These are phyloP conservation scores for Penicillium thymicola DNA, from an alignment of 2,329 filamentous ascomycete genomes.

Conservation along the genomic window DNA sequence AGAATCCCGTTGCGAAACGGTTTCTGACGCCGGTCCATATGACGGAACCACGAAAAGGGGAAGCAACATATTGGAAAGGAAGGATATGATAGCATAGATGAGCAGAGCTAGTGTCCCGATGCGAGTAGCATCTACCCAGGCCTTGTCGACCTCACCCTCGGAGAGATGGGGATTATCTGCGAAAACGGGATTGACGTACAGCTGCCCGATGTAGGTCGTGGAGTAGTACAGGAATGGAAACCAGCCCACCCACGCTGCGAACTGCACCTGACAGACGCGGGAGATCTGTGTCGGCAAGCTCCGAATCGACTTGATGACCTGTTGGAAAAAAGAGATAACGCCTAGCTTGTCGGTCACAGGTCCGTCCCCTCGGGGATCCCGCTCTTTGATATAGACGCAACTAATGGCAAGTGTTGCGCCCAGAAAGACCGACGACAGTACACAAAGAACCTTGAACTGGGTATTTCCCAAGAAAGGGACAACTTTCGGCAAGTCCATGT, in stretches of 20 bases:
- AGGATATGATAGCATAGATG: slow-evolving; percentile 80
- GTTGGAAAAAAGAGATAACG: slow-evolving; percentile 73
- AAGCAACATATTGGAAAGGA: slow-evolving; percentile 75
- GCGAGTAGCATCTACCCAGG: slow-evolving; percentile 82
- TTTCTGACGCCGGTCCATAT: slow-evolving; percentile 47
- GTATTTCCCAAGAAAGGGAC: slow-evolving; percentile 79
- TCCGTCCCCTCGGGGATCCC: slow-evolving; percentile 72
- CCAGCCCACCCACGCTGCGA: slow-evolving; percentile 91
- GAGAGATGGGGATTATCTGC: slow-evolving; percentile 73
- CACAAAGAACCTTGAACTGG: slow-evolving; percentile 90
- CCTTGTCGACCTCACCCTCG: slow-evolving; percentile 68
- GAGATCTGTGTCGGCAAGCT: slow-evolving; percentile 77
- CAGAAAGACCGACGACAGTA: slow-evolving; percentile 75
- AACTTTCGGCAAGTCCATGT: slow-evolving; percentile 70
- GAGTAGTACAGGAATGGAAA: slow-evolving; percentile 96
- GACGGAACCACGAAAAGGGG: slow-evolving; percentile 83
- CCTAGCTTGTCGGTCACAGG: slow-evolving; percentile 60
- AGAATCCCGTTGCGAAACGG: neutral
- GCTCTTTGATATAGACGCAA: slow-evolving; percentile 66
- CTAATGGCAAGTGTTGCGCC: slow-evolving; percentile 67
- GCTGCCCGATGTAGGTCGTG: slow-evolving; percentile 88
- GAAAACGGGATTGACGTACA: slow-evolving; percentile 83
- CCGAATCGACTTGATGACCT: slow-evolving; percentile 72
- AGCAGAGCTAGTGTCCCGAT: slow-evolving; percentile 86
- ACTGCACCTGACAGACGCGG: slow-evolving; percentile 76